A percentile compares a stretch with the other conserved stretches of the same genome.
phyloP scores from a whole-genome alignment of 2,329 filamentous ascomycete genomes.

The Trichoderma asperellum region DNA sequence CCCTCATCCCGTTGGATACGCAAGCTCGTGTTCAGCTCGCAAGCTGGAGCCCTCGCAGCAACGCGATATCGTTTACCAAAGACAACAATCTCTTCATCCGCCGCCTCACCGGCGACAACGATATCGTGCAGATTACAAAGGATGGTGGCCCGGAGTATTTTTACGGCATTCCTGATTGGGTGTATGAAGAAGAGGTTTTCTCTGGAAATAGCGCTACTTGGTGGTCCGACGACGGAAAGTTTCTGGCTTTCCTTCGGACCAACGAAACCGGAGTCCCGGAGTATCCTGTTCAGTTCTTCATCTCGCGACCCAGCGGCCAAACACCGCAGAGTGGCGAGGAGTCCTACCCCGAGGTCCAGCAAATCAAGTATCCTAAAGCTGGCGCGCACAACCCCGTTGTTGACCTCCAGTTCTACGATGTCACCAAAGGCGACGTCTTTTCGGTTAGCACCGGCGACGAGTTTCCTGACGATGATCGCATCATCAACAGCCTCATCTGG shows the following conservation, averaged over 20 bases:
- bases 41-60: slow-evolving; percentile 83
- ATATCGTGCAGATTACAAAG: slow-evolving; percentile 73
- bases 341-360: slow-evolving; percentile 83
- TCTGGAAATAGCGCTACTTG: slow-evolving; percentile 80
- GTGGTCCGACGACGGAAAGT: slow-evolving; percentile 92
- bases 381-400: slow-evolving; percentile 93
- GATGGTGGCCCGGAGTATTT: slow-evolving; percentile 90
- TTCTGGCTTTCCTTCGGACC: slow-evolving; percentile 87
- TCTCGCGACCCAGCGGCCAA: slow-evolving; percentile 80
- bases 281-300: slow-evolving; percentile 91
- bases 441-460: slow-evolving; percentile 75
- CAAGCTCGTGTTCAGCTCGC: slow-evolving; percentile 77
- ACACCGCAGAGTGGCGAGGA: slow-evolving; percentile 71
- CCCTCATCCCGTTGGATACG: slow-evolving; percentile 72
- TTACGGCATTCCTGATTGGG: slow-evolving; percentile 97
- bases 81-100: slow-evolving; percentile 90
- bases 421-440: slow-evolving; percentile 76
- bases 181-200: slow-evolving; percentile 76
- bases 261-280: slow-evolving; percentile 92
- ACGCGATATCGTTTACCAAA: slow-evolving; percentile 85
- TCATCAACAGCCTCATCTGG: slow-evolving; percentile 95
- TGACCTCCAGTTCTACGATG: slow-evolving; percentile 84
- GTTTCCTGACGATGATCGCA: slow-evolving; percentile 78
- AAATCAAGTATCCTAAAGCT: slow-evolving; percentile 97
- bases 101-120: slow-evolving; percentile 55